Percentiles rank a stretch among this genome's conserved stretches.
Evolutionary conservation across 148 eudicot genomes (phyloP).

Genomic region (Rhododendron vialii): DNA sequence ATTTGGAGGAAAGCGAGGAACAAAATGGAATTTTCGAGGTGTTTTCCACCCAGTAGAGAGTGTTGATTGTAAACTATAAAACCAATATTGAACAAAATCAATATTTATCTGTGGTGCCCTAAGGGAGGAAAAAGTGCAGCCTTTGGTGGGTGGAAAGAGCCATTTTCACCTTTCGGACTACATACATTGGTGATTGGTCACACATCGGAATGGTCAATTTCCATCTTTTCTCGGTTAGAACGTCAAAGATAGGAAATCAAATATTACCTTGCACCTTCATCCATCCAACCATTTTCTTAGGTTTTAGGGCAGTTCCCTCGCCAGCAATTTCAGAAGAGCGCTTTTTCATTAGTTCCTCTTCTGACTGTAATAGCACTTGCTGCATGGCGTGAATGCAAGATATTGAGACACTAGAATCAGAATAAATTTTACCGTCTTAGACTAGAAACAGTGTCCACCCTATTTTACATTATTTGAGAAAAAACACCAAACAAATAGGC

Average conservation of each 20-base stretch:
- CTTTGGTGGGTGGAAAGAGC: no score
- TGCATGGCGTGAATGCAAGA: slow-evolving; percentile 42
- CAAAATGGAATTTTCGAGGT: no score
- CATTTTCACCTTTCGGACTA: no score
- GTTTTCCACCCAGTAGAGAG: no score
- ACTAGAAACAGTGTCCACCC: neutral
- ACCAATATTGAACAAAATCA: no score
- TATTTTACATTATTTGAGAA: neutral
- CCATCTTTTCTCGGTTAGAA: neutral
- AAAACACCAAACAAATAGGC: neutral
- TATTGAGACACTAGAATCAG: neutral
- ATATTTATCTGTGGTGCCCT: no score
- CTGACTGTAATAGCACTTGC: slow-evolving; percentile 68
- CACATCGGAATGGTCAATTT: no score
- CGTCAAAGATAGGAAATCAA: neutral
- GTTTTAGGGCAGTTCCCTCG: slow-evolving; percentile 62
- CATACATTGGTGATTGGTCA: no score
- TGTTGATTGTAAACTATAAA: no score
- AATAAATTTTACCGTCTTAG: neutral
- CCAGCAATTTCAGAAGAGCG: slow-evolving; percentile 50
- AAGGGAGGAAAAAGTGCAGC: no score
- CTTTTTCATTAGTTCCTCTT: slow-evolving; percentile 66
- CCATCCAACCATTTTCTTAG: slow-evolving; percentile 78
- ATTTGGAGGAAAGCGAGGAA: no score
- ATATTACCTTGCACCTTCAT: slow-evolving; percentile 87